Evolutionary conservation across 2,329 filamentous ascomycete genomes (phyloP), one percentile per base, ranked within the genome.

Genomic region (Alternaria ethzedia): DNA sequence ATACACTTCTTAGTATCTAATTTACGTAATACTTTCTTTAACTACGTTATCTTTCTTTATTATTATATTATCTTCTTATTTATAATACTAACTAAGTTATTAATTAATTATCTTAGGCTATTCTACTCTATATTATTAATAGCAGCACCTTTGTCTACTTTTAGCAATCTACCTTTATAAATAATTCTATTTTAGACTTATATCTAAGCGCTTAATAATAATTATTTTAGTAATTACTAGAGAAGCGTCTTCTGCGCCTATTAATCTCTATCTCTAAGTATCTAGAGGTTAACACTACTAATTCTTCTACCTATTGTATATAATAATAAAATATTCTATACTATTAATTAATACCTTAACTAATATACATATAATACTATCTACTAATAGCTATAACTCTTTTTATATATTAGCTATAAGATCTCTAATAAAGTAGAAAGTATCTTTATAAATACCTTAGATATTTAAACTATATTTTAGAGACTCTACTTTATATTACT

Each of bases 111-210:
- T 1, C 6, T 36, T 15, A 36, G 30, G 30, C 30, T 36, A 36
- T 36, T 36, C 5, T 5, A 2, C 0, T 36, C 30, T 1, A 0
- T 15, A n/a, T 36, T 1, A 36, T 36, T 1, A 0, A 36, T 3
- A 1, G 30, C 3, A 36, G 30, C 3, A 36, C 5, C 13, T 36
- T n/a, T 36, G 3, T 36, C 7, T 1, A 36, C 13, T 36, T 36
- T 3, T 1, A 36, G 13, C 1, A 36, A 36, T 36, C 30, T 1
- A 15, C 4, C 13, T 36, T 36, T 36, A 4, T 3, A 3, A 0
- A 36, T 36, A 0, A n/a, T 36, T 0, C 3, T 36, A 1, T 36
- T 36, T 36, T 36, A 1, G 7, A 36, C 4, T 1, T 1, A 36
- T 15, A 15, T 36, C 30, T 7, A 4, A 36, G 30, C 30, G 30